A percentile compares a stretch with the other conserved stretches of the same genome.
These are phyloP conservation scores for Crassisporium funariophilum DNA, from an alignment of 768 basidiomycete genomes.

Conservation along the genomic window DNA sequence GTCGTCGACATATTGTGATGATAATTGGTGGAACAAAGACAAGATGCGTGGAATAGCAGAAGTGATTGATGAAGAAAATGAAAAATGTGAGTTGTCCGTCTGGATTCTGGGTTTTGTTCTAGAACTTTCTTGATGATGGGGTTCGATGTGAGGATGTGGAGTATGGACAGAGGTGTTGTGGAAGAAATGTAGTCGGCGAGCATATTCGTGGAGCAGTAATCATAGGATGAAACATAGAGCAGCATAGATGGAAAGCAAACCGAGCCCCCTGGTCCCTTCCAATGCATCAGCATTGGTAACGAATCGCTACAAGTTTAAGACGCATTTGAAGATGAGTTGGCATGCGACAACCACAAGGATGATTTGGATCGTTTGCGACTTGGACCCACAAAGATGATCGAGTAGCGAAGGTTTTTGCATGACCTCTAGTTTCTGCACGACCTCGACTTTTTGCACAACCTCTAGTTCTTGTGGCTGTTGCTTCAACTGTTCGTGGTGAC, in stretches of 20 bases:
- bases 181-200: not conserved
- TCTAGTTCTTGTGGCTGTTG: too few relatives aligned
- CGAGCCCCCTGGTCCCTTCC: too few relatives aligned
- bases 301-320: too few relatives aligned
- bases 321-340: slow-evolving; percentile 1
- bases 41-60: not conserved
- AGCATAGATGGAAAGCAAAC: not conserved
- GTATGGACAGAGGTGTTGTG: slow-evolving; percentile 2
- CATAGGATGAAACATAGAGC: not conserved
- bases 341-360: not conserved
- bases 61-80: not conserved
- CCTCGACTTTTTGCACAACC: too few relatives aligned
- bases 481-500: slow-evolving; percentile 3
- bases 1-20: not conserved
- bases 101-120: not conserved
- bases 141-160: not conserved
- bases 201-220: not conserved
- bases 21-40: not conserved
- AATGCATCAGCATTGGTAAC: too few relatives aligned
- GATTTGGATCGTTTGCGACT: not conserved
- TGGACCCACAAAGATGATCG: too few relatives aligned
- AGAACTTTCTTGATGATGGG: not conserved
- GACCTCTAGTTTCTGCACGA: too few relatives aligned
- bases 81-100: not conserved
- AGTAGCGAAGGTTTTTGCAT: too few relatives aligned